Evolutionary conservation across 768 basidiomycete genomes (phyloP), one percentile per base, ranked within the genome.

Genomic region (Trametes cubensis): DNA sequence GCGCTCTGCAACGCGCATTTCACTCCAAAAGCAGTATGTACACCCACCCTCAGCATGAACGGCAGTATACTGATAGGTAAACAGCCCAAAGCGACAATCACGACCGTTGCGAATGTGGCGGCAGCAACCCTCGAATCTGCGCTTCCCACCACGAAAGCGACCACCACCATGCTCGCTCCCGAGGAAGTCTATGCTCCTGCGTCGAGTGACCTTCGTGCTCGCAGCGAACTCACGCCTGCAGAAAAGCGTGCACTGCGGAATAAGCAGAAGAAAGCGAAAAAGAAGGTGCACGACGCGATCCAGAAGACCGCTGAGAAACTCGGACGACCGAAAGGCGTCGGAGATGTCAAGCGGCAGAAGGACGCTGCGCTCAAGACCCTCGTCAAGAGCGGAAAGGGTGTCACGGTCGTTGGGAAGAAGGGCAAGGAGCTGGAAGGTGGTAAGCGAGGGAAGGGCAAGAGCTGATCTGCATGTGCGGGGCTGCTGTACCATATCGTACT

Each of bases 1-100:
- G 94, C 96, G 20, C 78, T 98, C 39, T 92, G 91, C 73, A 98
- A 98, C 71, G 88, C 95, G 2, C 93, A 98, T 73, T 98, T 94
- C 73, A 89, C 92, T 17, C 97, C 96, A 1, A 98, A 98, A 74
- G 86, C 87, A 72, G 96, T 96, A 63, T 56, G 86, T 80, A 15
- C 20, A 26, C 50, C 42, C 39, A 56, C 60, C 25, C 34, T 51
- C 55, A 64, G 14, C 61, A 38, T 51, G 41, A n/a, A 15, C 2
- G 18, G 5, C 14, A 15, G 3, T 20, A 34, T 48, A 20, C 62
- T 71, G 28, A 67, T 25, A 42, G 48, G 55, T 60, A 20, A 49
- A 18, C 64, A 98, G 95, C 94, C 96, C 26, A 96, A 93, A 74
- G 89, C 89, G 2, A 83, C 80, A 0, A 98, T 99, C 69, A 85